A percentile compares a stretch with the other conserved stretches of the same genome.
Evolutionary conservation across 1,284 basidiomycete genomes (phyloP).

Genomic region (Somion occarium): DNA sequence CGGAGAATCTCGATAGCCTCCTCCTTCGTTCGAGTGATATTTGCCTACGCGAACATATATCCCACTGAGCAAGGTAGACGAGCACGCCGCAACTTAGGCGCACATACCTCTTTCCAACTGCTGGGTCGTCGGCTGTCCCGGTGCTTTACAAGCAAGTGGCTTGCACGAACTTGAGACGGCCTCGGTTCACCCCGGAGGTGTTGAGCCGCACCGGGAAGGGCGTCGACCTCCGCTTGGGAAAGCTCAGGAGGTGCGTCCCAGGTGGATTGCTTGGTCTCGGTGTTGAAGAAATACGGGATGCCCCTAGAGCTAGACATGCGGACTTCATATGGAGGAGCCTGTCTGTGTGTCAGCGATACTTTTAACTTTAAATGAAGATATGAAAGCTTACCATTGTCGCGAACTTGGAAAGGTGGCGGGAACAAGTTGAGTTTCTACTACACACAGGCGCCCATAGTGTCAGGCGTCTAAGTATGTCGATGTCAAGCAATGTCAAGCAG

Average conservation of each 20-base stretch:
- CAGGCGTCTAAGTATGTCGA: too few relatives aligned
- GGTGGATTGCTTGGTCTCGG: slow-evolving; percentile 61
- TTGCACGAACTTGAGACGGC: slow-evolving; percentile 78
- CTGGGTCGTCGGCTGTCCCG: slow-evolving; percentile 80
- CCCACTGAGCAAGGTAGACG: neutral
- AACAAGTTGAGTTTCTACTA: too few relatives aligned
- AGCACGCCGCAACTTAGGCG: too few relatives aligned
- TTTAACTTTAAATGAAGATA: neutral
- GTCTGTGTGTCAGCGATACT: too few relatives aligned
- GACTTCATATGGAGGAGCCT: slow-evolving; percentile 59
- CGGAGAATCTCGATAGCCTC: slow-evolving; percentile 82
- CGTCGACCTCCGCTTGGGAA: slow-evolving; percentile 53
- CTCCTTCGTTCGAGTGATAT: slow-evolving; percentile 87
- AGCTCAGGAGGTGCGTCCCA: slow-evolving; percentile 83
- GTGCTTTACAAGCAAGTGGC: slow-evolving; percentile 95
- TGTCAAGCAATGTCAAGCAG: too few relatives aligned
- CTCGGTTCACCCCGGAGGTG: slow-evolving; percentile 33
- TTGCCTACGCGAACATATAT: slow-evolving; percentile 44
- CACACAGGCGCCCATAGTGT: too few relatives aligned
- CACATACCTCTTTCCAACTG: slow-evolving; percentile 89
- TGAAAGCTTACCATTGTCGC: too few relatives aligned
- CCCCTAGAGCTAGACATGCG: slow-evolving; percentile 78
- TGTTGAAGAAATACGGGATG: slow-evolving; percentile 90
- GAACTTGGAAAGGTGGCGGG: too few relatives aligned
- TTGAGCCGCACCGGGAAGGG: slow-evolving; percentile 65